Evolutionary conservation across 129 eudicot species (phyloP).

Genomic region (Flaveria trinervia): DNA sequence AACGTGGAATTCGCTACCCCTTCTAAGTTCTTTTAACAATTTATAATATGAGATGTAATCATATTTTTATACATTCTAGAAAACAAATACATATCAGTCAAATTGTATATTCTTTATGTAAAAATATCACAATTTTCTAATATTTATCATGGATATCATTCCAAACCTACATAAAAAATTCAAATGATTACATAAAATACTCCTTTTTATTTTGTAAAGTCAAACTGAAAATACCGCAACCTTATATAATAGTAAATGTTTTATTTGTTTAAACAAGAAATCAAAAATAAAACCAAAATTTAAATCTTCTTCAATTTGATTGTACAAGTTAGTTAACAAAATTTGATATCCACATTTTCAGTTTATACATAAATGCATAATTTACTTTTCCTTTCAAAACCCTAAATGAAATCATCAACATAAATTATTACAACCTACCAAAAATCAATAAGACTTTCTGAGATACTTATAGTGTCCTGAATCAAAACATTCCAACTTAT

Average conservation of each 20-base stretch:
- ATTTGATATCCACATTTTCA: constrained; percentile 13
- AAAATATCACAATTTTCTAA: too few relatives aligned
- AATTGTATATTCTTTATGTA: neutral
- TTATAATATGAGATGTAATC: neutral
- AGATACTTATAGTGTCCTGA: constrained; percentile 69
- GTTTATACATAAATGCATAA: neutral
- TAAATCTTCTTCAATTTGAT: neutral
- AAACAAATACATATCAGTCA: neutral
- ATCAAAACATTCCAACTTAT: constrained; percentile 70
- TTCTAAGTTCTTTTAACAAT: neutral
- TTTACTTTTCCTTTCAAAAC: constrained; percentile 1
- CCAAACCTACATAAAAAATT: neutral
- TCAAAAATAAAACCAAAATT: neutral
- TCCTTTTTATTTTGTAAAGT: neutral
- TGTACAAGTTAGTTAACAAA: constrained; percentile 19
- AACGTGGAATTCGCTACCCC: neutral
- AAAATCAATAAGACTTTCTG: constrained; percentile 47
- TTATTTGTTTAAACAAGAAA: neutral
- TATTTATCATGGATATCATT: too few relatives aligned
- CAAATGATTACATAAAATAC: neutral
- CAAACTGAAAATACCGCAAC: neutral
- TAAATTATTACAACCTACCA: constrained; percentile 28
- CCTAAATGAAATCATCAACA: constrained; percentile 19
- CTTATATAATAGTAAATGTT: neutral
- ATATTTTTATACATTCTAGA: neutral